Evolutionary conservation across 805 yeast genomes (phyloP).

Genomic region (Saturnispora saitoi): DNA sequence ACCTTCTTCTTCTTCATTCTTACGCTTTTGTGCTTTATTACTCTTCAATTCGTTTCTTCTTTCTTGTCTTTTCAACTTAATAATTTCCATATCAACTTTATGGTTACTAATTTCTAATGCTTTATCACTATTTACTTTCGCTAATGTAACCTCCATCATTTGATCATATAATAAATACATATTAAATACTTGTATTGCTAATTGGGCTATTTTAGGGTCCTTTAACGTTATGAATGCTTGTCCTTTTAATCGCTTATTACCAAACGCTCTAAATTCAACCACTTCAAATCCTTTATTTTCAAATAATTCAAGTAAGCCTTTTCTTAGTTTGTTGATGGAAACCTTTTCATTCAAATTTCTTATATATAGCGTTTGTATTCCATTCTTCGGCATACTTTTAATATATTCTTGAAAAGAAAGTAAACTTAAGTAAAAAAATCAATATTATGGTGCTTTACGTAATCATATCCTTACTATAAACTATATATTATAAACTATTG

Average conservation of each 20-base stretch:
- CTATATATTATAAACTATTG: conserved; percentile 12
- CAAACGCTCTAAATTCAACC: conserved; percentile 45
- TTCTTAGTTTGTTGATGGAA: conserved; percentile 41
- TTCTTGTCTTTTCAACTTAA: conserved; percentile 15
- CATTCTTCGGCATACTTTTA: background rate
- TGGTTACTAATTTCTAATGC: conserved; percentile 10
- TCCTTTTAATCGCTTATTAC: conserved; percentile 61
- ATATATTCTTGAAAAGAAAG: background rate
- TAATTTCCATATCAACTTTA: conserved; percentile 20
- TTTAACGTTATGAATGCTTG: conserved; percentile 71
- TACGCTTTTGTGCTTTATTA: conserved; percentile 9
- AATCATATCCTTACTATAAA: background rate
- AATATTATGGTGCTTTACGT: background rate
- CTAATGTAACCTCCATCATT: conserved; percentile 37
- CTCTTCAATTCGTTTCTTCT: conserved; percentile 12
- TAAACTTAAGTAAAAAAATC: background rate
- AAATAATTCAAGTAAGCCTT: conserved; percentile 35
- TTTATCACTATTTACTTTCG: conserved; percentile 39
- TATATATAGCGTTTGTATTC: conserved; percentile 34
- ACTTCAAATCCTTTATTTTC: conserved; percentile 38
- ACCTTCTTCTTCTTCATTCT: conserved; percentile 18
- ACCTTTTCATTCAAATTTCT: conserved; percentile 68
- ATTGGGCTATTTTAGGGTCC: conserved; percentile 32
- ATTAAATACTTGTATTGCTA: conserved; percentile 37
- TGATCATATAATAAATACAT: conserved; percentile 37